Conservation (phyloP, 768 basidiomycete species). For the Lactarius quietus region DNA sequence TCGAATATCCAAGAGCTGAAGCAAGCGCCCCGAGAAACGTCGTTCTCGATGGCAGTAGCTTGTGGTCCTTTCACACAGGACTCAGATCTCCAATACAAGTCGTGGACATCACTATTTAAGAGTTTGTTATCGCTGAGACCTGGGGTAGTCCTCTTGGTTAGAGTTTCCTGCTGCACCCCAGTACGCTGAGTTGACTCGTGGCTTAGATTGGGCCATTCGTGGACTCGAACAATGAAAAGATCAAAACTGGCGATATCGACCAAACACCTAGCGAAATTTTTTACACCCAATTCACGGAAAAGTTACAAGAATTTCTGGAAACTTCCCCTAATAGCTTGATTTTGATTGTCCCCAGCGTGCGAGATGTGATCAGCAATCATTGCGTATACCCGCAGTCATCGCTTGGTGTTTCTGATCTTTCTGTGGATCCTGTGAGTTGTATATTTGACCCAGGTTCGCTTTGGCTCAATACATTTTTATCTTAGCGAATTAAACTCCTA, state of each 20-base stretch:
- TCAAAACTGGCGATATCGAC: constrained; percentile 73
- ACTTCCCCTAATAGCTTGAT: constrained; percentile 63
- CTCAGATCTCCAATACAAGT: constrained; percentile 68
- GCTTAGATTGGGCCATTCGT: constrained; percentile 88
- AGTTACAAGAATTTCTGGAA: constrained; percentile 54
- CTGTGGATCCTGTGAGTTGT: constrained; percentile 49
- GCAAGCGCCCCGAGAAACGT: constrained; percentile 39
- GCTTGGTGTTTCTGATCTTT: constrained; percentile 40
- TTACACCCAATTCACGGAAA: constrained; percentile 53
- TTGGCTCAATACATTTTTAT: constrained; percentile 8
- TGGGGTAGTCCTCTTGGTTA: constrained; percentile 72
- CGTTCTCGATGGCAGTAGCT: constrained; percentile 67
- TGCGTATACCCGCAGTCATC: constrained; percentile 83
- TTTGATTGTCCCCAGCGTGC: constrained; percentile 77
- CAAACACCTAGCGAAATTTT: constrained; percentile 66
- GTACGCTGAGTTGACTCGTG: neutral
- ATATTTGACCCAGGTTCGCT: too few species aligned
- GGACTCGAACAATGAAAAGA: constrained; percentile 67
- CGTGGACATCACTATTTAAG: constrained; percentile 62
- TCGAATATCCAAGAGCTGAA: constrained; percentile 38
- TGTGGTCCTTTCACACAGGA: constrained; percentile 88
- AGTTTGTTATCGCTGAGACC: constrained; percentile 64
- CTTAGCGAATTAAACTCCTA: constrained; percentile 69
- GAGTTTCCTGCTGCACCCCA: constrained; percentile 18
- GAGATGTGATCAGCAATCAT: constrained; percentile 77